Base-by-base conservation (phyloP, 2,329 filamentous ascomycete genomes). In the Elsinoe perseae region DNA sequence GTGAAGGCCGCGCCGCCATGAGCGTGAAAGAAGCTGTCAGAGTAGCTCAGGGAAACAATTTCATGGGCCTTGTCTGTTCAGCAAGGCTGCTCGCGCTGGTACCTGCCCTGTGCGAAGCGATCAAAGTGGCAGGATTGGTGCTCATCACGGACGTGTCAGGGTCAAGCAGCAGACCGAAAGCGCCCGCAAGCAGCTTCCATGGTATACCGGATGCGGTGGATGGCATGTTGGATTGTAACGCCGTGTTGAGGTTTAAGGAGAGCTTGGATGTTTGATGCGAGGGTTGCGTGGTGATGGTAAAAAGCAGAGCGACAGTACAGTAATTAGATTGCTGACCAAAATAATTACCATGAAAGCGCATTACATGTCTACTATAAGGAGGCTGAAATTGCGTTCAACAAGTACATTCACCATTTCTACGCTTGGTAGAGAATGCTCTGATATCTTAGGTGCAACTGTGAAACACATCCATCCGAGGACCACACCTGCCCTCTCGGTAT, bases 1-100 rank as follows among this genome's bases (percentile, higher is more conserved):
- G 79, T 62, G 87, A 83, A 62, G 89, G 87, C 14, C 80, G 86
- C 56, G 81, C 84, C 48, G 87, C 85, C 12, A 86, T 86, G 61
- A 95, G 89, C 4, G 89, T 97, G 63, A 98, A 97, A 73, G 92
- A 98, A 69, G 89, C 89, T 3, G 93, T 96, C 12, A 82, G 91
- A 61, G 89, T 95, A 66, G 91, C 92, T 20, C 87, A 95, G 71
- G 88, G 85, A 68, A 98, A 98, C 69, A 98, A 98, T 69, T 89
- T 98, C 62, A 98, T 98, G 93, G 93, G 93, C 2, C 70, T 98
- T 66, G 88, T 97, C 59, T 96, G 91, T 73, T 90, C 85, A 63
- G 92, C 89, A 28, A 82, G 86, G 62, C 77, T 98, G 61, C 72
- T 98, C 75, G 88, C 95, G 60, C 89, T 95, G 75, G 91, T 96